Percentiles rank a stretch among this genome's conserved stretches.
These are phyloP conservation scores for Margaritispora aquatica DNA, from an alignment of 495 filamentous ascomycete genomes.

Conservation along the genomic window DNA sequence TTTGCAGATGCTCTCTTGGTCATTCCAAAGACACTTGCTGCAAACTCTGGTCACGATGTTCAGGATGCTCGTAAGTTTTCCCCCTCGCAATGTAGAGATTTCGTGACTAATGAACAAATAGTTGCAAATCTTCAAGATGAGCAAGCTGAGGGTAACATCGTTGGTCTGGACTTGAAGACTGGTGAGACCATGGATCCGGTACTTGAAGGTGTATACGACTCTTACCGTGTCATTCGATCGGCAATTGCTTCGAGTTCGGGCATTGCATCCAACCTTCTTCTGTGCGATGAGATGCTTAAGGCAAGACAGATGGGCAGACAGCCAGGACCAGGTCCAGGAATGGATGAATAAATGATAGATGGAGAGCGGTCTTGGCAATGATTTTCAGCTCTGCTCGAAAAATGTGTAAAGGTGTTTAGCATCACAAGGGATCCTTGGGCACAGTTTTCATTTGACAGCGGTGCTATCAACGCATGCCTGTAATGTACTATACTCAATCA, in stretches of 20 bases:
- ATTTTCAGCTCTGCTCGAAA: conserved; percentile 7
- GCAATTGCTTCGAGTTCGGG: conserved; percentile 88
- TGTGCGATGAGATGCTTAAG: conserved; percentile 97
- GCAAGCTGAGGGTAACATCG: conserved; percentile 71
- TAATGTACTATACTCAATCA: conserved; percentile 19
- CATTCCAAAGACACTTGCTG: conserved; percentile 95
- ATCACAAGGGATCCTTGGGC: conserved; percentile 4
- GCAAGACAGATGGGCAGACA: conserved; percentile 81
- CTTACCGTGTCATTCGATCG: conserved; percentile 90
- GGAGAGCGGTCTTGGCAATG: background rate
- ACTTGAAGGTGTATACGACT: conserved; percentile 89
- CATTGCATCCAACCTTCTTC: conserved; percentile 89
- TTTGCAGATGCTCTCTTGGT: conserved; percentile 91
- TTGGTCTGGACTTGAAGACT: conserved; percentile 78
- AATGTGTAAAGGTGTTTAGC: conserved; percentile 6
- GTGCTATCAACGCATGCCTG: conserved; percentile 10
- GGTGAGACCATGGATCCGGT: conserved; percentile 96
- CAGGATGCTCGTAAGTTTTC: conserved; percentile 74
- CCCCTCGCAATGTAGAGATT: background rate
- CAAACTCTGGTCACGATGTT: conserved; percentile 93
- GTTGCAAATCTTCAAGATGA: conserved; percentile 86
- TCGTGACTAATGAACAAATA: conserved; percentile 20
- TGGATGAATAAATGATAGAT: conserved; percentile 36
- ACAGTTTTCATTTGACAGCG: conserved; percentile 14
- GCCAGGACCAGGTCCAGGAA: conserved; percentile 44